Evolutionary conservation across 768 basidiomycete species (phyloP), one percentile per base, ranked within the genome.

Genomic region (Mycena galericulata): DNA sequence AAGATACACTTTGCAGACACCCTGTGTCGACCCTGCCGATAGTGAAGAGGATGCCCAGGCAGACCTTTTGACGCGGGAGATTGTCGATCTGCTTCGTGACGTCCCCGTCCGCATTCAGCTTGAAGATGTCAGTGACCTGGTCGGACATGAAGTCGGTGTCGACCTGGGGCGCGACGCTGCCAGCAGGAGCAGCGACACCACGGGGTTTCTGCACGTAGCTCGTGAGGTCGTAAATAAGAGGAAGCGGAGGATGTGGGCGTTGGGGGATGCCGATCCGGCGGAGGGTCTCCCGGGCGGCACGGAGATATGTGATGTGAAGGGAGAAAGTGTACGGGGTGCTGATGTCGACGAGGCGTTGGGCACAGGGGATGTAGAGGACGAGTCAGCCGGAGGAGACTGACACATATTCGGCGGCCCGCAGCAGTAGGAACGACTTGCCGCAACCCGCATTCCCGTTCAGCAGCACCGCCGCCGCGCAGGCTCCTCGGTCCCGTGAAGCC

Each of bases 21-120:
- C 98, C 93, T 67, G 91, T 94, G 85, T 99, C 98, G 69, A 96
- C 89, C 80, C 91, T 92, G 63, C 96, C 98, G 61, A 97, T 87
- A 66, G 93, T 84, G 87, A 97, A 99, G 24, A 99, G 80, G 76
- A 99, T 99, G 30, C 97, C 90, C 43, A 99, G 83, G 78, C 98
- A 99, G 29, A 91, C 88, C 74, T 91, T 92, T 78, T 98, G 96
- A 2, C 90, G 80, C 62, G 84, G 82, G 47, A 95, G 85, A 34
- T 72, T 71, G 71, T 97, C 81, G 63, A 97, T 79, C 36, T 80
- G 70, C 76, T 94, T 96, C 5, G 96, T 95, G 70, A 98, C 85
- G 77, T 98, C 96, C 68, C 83, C 79, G 11, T 96, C 96, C 1
- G 91, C 87, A 57, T 84, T 87, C 74, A 86, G 83, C 76, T 86